These are phyloP conservation scores for Rhodotorula paludigena DNA, from an alignment of 768 basidiomycete species.

Conservation along the genomic window DNA sequence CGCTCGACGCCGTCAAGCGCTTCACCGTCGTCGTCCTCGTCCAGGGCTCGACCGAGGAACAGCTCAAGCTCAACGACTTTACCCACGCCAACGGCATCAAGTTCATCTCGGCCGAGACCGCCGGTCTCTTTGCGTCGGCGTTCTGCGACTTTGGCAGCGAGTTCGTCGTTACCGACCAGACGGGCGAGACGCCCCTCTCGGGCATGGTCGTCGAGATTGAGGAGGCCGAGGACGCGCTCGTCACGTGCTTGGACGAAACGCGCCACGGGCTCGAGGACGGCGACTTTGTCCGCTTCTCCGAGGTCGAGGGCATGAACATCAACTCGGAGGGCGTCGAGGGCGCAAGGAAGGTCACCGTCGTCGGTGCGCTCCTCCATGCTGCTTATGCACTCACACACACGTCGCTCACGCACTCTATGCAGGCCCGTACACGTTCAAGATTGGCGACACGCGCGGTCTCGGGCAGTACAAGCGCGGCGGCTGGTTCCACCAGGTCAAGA, in stretches of 20 bases:
- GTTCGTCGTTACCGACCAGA: constrained; percentile 94
- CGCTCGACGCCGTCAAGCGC: constrained; percentile 74
- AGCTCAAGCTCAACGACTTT: constrained; percentile 93
- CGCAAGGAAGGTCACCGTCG: constrained; percentile 79
- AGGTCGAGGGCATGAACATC: constrained; percentile 83
- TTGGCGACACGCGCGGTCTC: constrained; percentile 80
- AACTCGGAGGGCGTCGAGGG: constrained; percentile 53
- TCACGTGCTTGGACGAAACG: constrained; percentile 93
- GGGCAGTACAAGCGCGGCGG: constrained; percentile 78
- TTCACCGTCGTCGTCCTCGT: constrained; percentile 72
- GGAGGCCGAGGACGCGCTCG: constrained; percentile 84
- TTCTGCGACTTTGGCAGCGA: constrained; percentile 96
- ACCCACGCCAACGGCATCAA: constrained; percentile 81
- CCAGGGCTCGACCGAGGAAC: constrained; percentile 65
- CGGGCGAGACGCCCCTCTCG: constrained; percentile 85
- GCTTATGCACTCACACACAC: neutral
- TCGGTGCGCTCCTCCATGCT: constrained; percentile 52
- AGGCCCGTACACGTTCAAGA: constrained; percentile 91
- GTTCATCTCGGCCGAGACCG: constrained; percentile 85
- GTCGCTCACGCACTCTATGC: neutral
- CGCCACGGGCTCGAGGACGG: constrained; percentile 98
- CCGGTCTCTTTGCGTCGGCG: constrained; percentile 85
- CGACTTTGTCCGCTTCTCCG: constrained; percentile 91
- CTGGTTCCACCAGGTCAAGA: constrained; percentile 96
- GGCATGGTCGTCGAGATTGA: constrained; percentile 96